phyloP scores from a whole-genome alignment of 2,329 filamentous ascomycete genomes.

The Alternaria angustiovoidea region DNA sequence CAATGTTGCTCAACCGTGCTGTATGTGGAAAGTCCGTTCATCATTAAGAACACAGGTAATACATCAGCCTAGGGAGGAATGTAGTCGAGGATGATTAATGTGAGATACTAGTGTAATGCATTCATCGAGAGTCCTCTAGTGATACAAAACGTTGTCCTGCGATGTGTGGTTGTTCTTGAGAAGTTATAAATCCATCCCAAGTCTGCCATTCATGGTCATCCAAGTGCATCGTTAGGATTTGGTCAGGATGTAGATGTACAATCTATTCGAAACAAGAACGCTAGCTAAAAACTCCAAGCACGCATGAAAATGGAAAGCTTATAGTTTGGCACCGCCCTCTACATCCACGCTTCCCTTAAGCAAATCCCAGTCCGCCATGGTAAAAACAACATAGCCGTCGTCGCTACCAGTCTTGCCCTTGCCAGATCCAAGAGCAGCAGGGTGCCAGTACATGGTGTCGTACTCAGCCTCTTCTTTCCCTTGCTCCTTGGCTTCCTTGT shows the following conservation, averaged over 20 bases:
- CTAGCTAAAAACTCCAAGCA: conserved; percentile 3
- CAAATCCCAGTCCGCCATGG: conserved; percentile 64
- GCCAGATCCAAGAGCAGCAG: conserved; percentile 44
- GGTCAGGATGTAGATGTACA: neutral
- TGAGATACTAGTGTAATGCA: neutral
- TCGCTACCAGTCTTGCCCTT: conserved; percentile 50
- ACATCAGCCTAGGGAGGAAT: too few species aligned
- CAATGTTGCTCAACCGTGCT: too few species aligned
- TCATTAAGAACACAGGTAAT: too few species aligned
- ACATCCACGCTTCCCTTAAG: conserved; percentile 51
- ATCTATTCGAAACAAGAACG: neutral
- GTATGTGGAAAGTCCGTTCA: too few species aligned
- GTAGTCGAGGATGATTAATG: too few species aligned
- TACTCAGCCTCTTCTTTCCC: conserved; percentile 43
- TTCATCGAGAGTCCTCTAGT: neutral
- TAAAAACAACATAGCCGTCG: conserved; percentile 65
- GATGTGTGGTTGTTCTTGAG: neutral
- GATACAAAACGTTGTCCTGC: neutral
- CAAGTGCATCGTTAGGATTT: neutral
- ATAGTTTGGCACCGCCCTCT: conserved; percentile 28
- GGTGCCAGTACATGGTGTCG: conserved; percentile 62
- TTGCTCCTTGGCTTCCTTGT: conserved; percentile 48
- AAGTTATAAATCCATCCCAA: neutral
- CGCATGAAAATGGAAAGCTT: neutral
- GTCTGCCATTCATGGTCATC: neutral